phyloP scores from a whole-genome alignment of 345 rosid genomes.

The Ceriops tagal region DNA sequence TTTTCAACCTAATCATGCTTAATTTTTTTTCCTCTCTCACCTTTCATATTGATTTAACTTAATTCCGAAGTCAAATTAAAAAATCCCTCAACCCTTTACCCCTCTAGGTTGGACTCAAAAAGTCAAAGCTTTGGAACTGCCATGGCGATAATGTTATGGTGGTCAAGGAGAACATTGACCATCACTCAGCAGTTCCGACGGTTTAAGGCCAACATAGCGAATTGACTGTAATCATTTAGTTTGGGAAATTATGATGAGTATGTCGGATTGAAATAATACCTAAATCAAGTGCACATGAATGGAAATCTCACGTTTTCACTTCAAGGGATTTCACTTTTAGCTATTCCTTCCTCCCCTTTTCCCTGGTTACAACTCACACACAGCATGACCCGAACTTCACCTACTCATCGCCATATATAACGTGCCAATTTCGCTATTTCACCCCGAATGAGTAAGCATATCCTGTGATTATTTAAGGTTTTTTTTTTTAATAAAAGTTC shows the following conservation, averaged over 20 bases:
- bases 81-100: too few relatives aligned
- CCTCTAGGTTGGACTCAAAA: too few relatives aligned
- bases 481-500: neutral
- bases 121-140: too few relatives aligned
- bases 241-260: slow-evolving; percentile 1
- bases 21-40: too few relatives aligned
- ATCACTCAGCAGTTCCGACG: neutral
- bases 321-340: neutral
- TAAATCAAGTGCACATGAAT: slow-evolving; percentile 26
- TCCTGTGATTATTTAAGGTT: too few relatives aligned
- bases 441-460: neutral
- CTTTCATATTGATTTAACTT: too few relatives aligned
- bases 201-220: slow-evolving; percentile 6
- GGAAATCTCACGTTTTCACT: slow-evolving; percentile 12
- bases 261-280: slow-evolving; percentile 13
- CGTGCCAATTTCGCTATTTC: neutral
- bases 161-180: neutral
- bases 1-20: too few relatives aligned
- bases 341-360: neutral
- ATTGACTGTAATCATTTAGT: slow-evolving; percentile 1
- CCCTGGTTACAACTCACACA: slow-evolving; percentile 27
- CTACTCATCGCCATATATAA: slow-evolving; percentile 27
- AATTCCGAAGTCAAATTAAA: too few relatives aligned
- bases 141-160: too few relatives aligned
- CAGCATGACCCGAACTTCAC: slow-evolving; percentile 14